Base-by-base conservation (phyloP, 148 eudicot genomes). In the Euryodendron excelsum region DNA sequence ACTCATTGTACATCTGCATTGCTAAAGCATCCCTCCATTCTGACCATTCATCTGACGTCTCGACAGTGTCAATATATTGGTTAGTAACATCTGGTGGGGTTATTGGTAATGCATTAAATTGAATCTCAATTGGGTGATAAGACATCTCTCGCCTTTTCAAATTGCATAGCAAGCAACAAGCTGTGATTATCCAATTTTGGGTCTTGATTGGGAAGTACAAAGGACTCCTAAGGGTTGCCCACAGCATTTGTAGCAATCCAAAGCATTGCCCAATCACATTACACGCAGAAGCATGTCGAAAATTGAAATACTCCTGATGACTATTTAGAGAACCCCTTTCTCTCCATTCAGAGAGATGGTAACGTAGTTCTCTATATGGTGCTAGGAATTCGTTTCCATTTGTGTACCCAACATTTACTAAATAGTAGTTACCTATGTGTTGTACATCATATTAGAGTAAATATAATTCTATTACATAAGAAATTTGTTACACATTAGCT, bases 381-480 rank as follows among this genome's bases (percentile, higher is more conserved):
- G 86, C 63, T 47, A 83, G 80, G 20, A 83, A 80, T 3, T 70
- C 78, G 18, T 45, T 34, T 7, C 73, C 82, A 72, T 72, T 80
- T 55, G 80, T 53, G 62, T 80, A 83, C 18, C 80, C 80, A 14
- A 41, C 77, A 65, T 80, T 69, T 44, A 62, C 61, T 23, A 83
- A 44, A 61, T 76, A 83, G 50, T 83, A 80, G 15, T n/a, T 52
- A 63, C 80, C 86, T 83, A 71, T 27, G n/a, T n/a, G n/a, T n/a
- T n/a, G n/a, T n/a, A n/a, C n/a, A n/a, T n/a, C n/a, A n/a, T n/a
- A n/a, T n/a, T n/a, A n/a, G n/a, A n/a, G n/a, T n/a, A n/a, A n/a
- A n/a, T n/a, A n/a, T n/a, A n/a, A n/a, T n/a, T n/a, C n/a, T n/a
- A n/a, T n/a, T n/a, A n/a, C n/a, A n/a, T n/a, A n/a, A n/a, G n/a